Evolutionary conservation across 805 yeast genomes (phyloP), one percentile per base, ranked within the genome.

Genomic region (Starmerella lactis-condensi): DNA sequence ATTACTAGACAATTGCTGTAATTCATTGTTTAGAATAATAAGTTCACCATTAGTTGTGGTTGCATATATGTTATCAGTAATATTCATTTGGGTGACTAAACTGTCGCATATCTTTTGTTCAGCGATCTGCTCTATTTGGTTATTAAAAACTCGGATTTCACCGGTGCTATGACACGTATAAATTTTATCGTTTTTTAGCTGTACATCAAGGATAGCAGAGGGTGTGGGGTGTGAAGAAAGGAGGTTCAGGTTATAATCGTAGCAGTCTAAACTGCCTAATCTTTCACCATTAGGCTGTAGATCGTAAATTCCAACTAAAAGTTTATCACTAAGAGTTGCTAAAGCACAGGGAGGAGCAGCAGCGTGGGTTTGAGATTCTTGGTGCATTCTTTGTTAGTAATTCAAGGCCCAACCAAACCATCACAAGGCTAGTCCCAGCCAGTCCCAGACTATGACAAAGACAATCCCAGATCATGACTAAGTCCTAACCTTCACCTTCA

Each of bases 321-420:
- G 40, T 7, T 65, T 46, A 26, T 69, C 67, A 0, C 45, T 36
- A 0, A 76, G 75, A 31, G 65, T 67, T 7, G 72, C 61, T 4
- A 85, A 51, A 26, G 78, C 73, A 50, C 96, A 89, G 1, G 96
- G 95, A 1, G 96, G 96, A 2, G 70, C 56, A 1, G 56, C 51
- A 0, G 85, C 60, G 16, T 52, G n/a, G n/a, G n/a, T n/a, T n/a
- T n/a, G n/a, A n/a, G n/a, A n/a, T n/a, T n/a, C n/a, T n/a, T n/a
- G n/a, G n/a, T n/a, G n/a, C n/a, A n/a, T n/a, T n/a, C n/a, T n/a
- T n/a, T n/a, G n/a, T n/a, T n/a, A n/a, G n/a, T n/a, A n/a, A n/a
- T n/a, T n/a, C n/a, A n/a, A n/a, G n/a, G n/a, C n/a, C n/a, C n/a
- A n/a, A n/a, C n/a, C n/a, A n/a, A n/a, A n/a, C n/a, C n/a, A n/a